phyloP scores from a whole-genome alignment of 2,329 filamentous ascomycete species.

The Botrytis porri region DNA sequence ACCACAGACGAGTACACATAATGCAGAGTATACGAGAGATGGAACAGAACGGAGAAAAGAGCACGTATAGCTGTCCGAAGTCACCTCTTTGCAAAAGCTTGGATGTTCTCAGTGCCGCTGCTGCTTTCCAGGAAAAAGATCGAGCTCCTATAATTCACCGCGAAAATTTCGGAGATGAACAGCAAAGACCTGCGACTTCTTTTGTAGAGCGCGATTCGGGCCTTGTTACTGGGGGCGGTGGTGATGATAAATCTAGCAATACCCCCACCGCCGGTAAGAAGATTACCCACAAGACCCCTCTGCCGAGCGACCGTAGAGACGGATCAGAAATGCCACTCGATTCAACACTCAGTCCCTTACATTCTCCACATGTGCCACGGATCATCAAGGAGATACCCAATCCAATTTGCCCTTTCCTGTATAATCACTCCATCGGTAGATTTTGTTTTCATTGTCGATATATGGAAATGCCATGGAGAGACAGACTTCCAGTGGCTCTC shows the following conservation, averaged over 20 bases:
- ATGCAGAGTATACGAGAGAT: not conserved
- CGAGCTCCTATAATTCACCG: not conserved
- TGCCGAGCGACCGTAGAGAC: not conserved
- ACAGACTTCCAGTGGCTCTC: not conserved
- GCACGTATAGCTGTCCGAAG: not conserved
- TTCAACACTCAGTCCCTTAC: not conserved
- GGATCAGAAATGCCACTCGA: not conserved
- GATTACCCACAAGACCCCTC: not conserved
- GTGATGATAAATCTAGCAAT: not conserved
- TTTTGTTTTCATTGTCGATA: constrained; percentile 11
- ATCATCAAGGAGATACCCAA: no score
- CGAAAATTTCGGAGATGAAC: not conserved
- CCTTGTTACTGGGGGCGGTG: fast-evolving
- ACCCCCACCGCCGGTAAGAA: not conserved
- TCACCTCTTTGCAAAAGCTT: not conserved
- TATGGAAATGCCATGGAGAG: constrained; percentile 8
- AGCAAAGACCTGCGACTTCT: not conserved
- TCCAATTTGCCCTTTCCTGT: not conserved
- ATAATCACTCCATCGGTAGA: not conserved
- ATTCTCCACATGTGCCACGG: not conserved
- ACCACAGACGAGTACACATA: not conserved
- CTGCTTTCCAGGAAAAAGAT: not conserved
- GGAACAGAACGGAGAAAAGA: not conserved
- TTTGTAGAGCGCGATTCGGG: not conserved
- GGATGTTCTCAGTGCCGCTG: not conserved